These are phyloP conservation scores for Aspergillus olivimuriae DNA, from an alignment of 495 filamentous ascomycete species.

Conservation along the genomic window DNA sequence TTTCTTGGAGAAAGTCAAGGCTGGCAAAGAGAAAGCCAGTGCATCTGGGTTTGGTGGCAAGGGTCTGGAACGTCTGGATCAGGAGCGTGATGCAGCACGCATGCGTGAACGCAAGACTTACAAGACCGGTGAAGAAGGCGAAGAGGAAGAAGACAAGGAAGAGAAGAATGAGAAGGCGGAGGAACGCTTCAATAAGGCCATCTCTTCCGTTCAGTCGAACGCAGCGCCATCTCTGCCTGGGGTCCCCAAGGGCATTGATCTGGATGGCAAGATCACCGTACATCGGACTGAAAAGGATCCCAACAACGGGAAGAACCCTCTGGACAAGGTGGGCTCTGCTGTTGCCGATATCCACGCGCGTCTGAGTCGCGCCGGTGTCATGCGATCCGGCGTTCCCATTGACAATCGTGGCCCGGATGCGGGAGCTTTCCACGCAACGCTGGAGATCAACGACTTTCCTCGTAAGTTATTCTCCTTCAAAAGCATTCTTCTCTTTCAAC, in stretches of 20 bases:
- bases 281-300: constrained; percentile 62
- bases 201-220: constrained; percentile 53
- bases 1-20: constrained; percentile 84
- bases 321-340: constrained; percentile 79
- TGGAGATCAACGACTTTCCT: constrained; percentile 99
- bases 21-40: constrained; percentile 81
- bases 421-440: constrained; percentile 90
- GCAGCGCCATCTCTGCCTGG: constrained; percentile 38
- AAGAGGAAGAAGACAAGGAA: constrained; percentile 78
- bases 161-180: constrained; percentile 50
- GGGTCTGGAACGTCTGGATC: constrained; percentile 83
- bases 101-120: constrained; percentile 79
- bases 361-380: constrained; percentile 75
- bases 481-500: no score
- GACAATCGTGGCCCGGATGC: constrained; percentile 99
- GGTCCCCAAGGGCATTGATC: constrained; percentile 58
- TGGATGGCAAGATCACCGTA: constrained; percentile 73
- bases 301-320: constrained; percentile 55
- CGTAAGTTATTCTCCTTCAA: constrained; percentile 45
- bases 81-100: constrained; percentile 79
- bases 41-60: constrained; percentile 89
- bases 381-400: constrained; percentile 88
- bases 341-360: constrained; percentile 83
- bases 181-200: constrained; percentile 59
- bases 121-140: constrained; percentile 84